Evolutionary conservation across 2,329 filamentous ascomycete genomes (phyloP), one percentile per base, ranked within the genome.

Genomic region (Thelonectria olida): DNA sequence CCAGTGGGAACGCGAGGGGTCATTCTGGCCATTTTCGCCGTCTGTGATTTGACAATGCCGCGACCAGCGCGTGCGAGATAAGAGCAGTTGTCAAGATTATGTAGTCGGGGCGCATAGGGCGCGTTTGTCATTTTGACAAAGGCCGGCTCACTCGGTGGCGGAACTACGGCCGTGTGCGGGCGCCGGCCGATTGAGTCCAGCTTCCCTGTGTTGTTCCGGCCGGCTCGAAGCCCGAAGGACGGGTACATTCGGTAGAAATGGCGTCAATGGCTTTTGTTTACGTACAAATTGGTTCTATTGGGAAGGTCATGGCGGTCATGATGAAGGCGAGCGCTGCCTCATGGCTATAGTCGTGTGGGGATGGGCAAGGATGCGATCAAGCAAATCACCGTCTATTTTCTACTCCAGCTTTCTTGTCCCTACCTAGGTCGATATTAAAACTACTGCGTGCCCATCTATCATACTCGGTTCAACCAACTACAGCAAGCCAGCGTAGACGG

Each of bases 401-500:
- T 48, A 1, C 3, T 48, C 19, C 38, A 4, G 10, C 19, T 5
- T 5, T 41, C 17, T 20, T 41, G 38, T 41, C 17, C n/a, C n/a
- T n/a, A n/a, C n/a, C n/a, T n/a, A n/a, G n/a, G n/a, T n/a, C n/a
- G n/a, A n/a, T n/a, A n/a, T n/a, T n/a, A n/a, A n/a, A n/a, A n/a
- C n/a, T n/a, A n/a, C n/a, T n/a, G n/a, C n/a, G n/a, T n/a, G n/a
- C n/a, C n/a, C n/a, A n/a, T n/a, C n/a, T n/a, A n/a, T n/a, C n/a
- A n/a, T n/a, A n/a, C n/a, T n/a, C n/a, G n/a, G n/a, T n/a, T n/a
- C n/a, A n/a, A n/a, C n/a, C n/a, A 8, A 7, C 52, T 69, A 76
- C 42, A 75, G 31, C 39, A 76, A 56, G 23, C 69, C 73, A 47
- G 67, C 62, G 44, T 67, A 72, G 49, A 70, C 73, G 19, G 67